Conservation (phyloP, 805 yeast species). For the Candida schatavii region DNA sequence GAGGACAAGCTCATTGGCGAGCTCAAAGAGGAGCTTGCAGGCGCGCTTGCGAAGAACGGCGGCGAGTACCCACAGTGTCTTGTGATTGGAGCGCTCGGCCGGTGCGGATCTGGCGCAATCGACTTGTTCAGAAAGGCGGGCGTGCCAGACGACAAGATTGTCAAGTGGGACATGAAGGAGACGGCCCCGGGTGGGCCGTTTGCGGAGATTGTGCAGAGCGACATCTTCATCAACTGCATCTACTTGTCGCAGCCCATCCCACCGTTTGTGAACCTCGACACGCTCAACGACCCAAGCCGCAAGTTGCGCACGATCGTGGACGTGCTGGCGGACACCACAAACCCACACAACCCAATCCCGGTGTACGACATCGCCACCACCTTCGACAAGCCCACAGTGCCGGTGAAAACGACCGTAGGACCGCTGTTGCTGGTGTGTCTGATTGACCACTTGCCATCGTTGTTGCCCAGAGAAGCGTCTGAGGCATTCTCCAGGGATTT, state of each 20-base stretch:
- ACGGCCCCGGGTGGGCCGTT: slow-evolving; percentile 98
- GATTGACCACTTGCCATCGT: slow-evolving; percentile 93
- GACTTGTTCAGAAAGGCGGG: slow-evolving; percentile 82
- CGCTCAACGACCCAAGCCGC: slow-evolving; percentile 66
- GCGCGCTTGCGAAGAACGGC: slow-evolving; percentile 56
- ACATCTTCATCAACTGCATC: slow-evolving; percentile 93
- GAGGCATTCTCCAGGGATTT: slow-evolving; percentile 86
- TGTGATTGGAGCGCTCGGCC: slow-evolving; percentile 95
- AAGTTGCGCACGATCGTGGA: slow-evolving; percentile 89
- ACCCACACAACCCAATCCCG: slow-evolving; percentile 97
- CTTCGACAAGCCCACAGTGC: slow-evolving; percentile 86
- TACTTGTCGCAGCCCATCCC: slow-evolving; percentile 91
- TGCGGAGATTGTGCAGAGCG: slow-evolving; percentile 81
- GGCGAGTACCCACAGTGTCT: slow-evolving; percentile 74
- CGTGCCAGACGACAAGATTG: slow-evolving; percentile 76
- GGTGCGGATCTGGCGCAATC: slow-evolving; percentile 98
- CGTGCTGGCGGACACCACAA: slow-evolving; percentile 98
- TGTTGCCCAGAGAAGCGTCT: slow-evolving; percentile 95
- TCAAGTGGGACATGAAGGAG: slow-evolving; percentile 96
- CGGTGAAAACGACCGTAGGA: slow-evolving; percentile 73
- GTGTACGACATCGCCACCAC: slow-evolving; percentile 88
- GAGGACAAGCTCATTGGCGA: slow-evolving; percentile 73
- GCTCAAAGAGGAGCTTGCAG: slow-evolving; percentile 56
- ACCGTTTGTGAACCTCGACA: slow-evolving; percentile 75
- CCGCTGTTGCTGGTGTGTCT: slow-evolving; percentile 89